Percentiles rank a stretch among this genome's conserved stretches.
These are phyloP conservation scores for Xylariaceae sp. DNA, from an alignment of 2,329 filamentous ascomycete genomes.

Conservation along the genomic window DNA sequence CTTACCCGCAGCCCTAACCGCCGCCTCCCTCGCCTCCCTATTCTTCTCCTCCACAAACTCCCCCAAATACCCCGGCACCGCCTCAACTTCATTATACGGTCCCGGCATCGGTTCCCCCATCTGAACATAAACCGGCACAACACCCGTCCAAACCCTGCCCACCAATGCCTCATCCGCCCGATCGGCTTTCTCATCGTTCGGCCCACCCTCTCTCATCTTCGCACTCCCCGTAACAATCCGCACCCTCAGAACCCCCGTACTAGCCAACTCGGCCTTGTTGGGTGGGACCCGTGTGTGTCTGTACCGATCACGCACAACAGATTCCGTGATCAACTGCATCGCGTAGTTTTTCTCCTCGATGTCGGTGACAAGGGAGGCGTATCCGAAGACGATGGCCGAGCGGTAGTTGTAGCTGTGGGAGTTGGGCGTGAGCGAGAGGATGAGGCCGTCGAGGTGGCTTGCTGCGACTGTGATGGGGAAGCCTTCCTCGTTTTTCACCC, in stretches of 20 bases:
- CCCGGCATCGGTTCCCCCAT: conserved; percentile 61
- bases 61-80: conserved; percentile 57
- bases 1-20: conserved; percentile 21
- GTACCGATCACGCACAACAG: conserved; percentile 66
- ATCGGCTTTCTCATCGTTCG: conserved; percentile 50
- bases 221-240: conserved; percentile 65
- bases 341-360: conserved; percentile 69
- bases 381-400: conserved; percentile 71
- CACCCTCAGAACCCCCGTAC: conserved; percentile 67
- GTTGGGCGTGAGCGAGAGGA: conserved; percentile 74
- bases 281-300: conserved; percentile 59
- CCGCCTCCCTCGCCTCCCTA: conserved; percentile 12
- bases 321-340: conserved; percentile 72
- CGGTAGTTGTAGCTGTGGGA: conserved; percentile 85
- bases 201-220: conserved; percentile 64
- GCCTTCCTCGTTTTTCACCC: conserved; percentile 36
- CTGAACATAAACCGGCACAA: conserved; percentile 57
- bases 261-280: conserved; percentile 66
- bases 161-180: conserved; percentile 39
- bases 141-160: conserved; percentile 50
- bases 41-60: conserved; percentile 39
- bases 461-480: conserved; percentile 69
- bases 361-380: conserved; percentile 62
- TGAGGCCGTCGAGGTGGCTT: conserved; percentile 71
- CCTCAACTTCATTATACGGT: conserved; percentile 51